Base-by-base conservation (phyloP, 108 stramenopile species). In the Hondaea fermentalgiana region DNA sequence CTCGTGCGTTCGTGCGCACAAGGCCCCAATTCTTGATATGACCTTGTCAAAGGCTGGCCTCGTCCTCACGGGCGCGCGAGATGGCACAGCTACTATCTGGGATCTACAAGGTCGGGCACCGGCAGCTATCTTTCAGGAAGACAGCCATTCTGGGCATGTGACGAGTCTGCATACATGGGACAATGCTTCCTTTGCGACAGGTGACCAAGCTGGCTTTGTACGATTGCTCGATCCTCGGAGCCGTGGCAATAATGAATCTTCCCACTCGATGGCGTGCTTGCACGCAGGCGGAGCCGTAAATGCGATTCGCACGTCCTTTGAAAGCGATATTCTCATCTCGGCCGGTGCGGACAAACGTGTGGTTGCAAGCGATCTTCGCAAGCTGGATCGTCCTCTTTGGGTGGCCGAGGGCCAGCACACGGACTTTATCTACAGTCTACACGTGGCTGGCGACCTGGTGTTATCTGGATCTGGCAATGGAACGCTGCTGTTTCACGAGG, bases 21-120 rank as follows among this genome's bases (percentile, higher is more conserved):
- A 47, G 76, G 76, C 76, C 25, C 76, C 76, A 23, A 83, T 83
- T 28, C 76, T 83, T 3, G 76, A 83, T 35, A 83, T 83, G 76
- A 28, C 76, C n/a, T 35, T 83, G 17, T 6, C 49, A 8, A 6
- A 23, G 10, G 45, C 17, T 16, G 51, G 45, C 16, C 51, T 83
- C 23, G 64, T 69, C 14, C 45, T 83, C 23, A 83, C 76, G n/a
- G 76, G 76, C n/a, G 76, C 76, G 23, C 45, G 76, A 83, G 76
- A 83, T 23, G 76, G 76, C 76, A 83, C 76, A 6, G 76, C 76
- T 6, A n/a, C 51, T 0, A 45, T 83, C 3, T 83, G 76, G 76
- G 51, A 83, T 53, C 51, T 83, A 6, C 19, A 83, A 23, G 6
- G 25, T 6, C 12, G 49, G 10, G 51, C 19, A 12, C 76, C 76